These are phyloP conservation scores for Trapa bicornis DNA, from an alignment of 345 rosid species.

Conservation along the genomic window DNA sequence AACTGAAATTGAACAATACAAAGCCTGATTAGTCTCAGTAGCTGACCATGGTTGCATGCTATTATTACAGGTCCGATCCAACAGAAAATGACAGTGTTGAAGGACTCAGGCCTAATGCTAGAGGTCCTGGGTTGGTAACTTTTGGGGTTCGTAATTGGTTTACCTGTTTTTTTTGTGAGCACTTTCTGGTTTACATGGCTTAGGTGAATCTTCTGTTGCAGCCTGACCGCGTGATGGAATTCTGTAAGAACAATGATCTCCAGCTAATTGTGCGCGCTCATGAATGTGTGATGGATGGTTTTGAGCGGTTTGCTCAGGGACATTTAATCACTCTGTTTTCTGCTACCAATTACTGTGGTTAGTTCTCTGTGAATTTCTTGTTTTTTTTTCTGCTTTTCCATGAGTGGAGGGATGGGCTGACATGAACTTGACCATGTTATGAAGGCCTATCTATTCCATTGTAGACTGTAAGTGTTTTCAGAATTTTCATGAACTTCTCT, in stretches of 20 bases:
- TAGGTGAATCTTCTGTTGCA: constrained; percentile 22
- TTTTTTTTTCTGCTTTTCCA: background rate
- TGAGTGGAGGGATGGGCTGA: background rate
- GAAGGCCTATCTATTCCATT: background rate
- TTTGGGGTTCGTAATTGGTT: constrained; percentile 64
- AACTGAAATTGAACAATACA: background rate
- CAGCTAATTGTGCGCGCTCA: constrained; percentile 96
- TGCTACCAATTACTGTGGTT: constrained; percentile 95
- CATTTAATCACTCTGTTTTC: constrained; percentile 95
- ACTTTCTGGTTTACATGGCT: background rate
- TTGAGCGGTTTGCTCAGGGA: constrained; percentile 96
- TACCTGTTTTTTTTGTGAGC: background rate
- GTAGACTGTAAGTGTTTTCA: background rate
- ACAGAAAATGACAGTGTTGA: constrained; percentile 98
- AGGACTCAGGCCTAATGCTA: constrained; percentile 95
- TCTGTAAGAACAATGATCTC: constrained; percentile 94
- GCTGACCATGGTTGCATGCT: background rate
- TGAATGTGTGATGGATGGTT: constrained; percentile 99
- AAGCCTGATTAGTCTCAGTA: too few relatives aligned
- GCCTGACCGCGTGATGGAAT: constrained; percentile 99
- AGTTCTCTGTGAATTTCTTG: background rate
- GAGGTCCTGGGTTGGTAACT: constrained; percentile 97
- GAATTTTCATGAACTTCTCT: background rate
- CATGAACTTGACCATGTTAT: background rate
- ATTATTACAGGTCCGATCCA: constrained; percentile 74